These are phyloP conservation scores for Mycena amicta DNA, from an alignment of 768 basidiomycete genomes.

Conservation along the genomic window DNA sequence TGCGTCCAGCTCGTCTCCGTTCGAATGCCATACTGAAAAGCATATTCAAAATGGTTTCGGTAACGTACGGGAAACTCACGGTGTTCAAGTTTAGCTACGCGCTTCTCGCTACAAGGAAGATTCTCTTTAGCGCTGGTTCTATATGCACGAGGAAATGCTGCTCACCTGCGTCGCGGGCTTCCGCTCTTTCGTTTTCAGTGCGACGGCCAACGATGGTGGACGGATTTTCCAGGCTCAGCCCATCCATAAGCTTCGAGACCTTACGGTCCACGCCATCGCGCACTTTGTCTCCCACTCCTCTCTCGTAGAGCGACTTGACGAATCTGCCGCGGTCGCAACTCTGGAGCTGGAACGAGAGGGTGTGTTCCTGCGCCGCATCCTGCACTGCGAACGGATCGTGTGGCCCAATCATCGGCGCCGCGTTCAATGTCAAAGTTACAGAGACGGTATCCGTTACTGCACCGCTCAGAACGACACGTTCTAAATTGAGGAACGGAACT, in stretches of 20 bases:
- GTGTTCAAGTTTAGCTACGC: conserved; percentile 17
- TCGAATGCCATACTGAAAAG: neutral
- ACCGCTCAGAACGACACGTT: conserved; percentile 8
- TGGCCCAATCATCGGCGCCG: conserved; percentile 9
- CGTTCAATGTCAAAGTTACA: conserved; percentile 2
- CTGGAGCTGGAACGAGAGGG: conserved; percentile 12
- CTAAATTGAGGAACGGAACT: conserved; percentile 7
- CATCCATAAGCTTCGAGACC: conserved; percentile 18
- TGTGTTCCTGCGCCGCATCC: neutral
- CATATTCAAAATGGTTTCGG: no score
- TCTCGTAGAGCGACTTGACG: conserved; percentile 12
- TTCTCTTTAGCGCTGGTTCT: no score
- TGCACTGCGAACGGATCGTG: neutral
- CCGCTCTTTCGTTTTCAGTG: no score
- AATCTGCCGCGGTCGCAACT: conserved; percentile 8
- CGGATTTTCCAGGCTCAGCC: conserved; percentile 12
- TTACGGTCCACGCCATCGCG: conserved; percentile 16
- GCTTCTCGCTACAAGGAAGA: no score
- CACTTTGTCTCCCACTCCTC: conserved; percentile 20
- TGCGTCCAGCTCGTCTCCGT: neutral
- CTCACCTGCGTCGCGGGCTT: conserved; percentile 20
- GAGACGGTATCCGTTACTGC: neutral
- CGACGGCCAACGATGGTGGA: neutral
- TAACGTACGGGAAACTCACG: conserved; percentile 15
- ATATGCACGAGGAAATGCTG: no score